These are phyloP conservation scores for Tetradesmus lagerheimii DNA, from an alignment of 139 green algal genomes.

Conservation along the genomic window DNA sequence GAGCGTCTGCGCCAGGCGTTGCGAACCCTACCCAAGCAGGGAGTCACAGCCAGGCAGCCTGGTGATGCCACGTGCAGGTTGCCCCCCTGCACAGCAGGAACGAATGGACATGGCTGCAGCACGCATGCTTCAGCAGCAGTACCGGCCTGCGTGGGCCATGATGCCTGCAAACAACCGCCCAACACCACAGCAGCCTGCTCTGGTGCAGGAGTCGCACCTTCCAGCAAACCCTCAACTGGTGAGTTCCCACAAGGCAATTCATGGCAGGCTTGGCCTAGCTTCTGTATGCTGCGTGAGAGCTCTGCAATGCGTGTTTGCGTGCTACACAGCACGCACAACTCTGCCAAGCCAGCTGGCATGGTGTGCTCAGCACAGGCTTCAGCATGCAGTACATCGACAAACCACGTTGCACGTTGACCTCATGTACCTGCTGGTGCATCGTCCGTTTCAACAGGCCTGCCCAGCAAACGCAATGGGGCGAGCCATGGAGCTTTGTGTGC, in stretches of 20 bases:
- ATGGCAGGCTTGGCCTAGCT: background rate
- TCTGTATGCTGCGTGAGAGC: no score
- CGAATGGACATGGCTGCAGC: background rate
- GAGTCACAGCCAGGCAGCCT: background rate
- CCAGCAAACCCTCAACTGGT: background rate
- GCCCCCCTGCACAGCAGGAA: background rate
- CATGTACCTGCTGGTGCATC: background rate
- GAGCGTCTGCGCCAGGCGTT: background rate
- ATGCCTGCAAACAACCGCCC: background rate
- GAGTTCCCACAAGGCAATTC: background rate
- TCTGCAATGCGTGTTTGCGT: no score
- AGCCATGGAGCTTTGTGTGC: background rate
- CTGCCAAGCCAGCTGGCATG: no score
- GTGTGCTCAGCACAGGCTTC: no score
- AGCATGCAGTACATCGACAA: no score
- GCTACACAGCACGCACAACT: no score
- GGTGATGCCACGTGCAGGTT: background rate
- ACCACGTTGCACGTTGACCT: no score
- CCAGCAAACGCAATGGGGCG: background rate
- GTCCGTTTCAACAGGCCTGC: background rate
- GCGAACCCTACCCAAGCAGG: background rate
- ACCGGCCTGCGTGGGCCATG: background rate
- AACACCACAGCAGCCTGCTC: background rate
- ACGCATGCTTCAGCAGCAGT: no score
- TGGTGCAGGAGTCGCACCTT: background rate